Evolutionary conservation across 2,329 filamentous ascomycete genomes (phyloP), one percentile per base, ranked within the genome.

Genomic region (Pseudopithomyces chartarum): DNA sequence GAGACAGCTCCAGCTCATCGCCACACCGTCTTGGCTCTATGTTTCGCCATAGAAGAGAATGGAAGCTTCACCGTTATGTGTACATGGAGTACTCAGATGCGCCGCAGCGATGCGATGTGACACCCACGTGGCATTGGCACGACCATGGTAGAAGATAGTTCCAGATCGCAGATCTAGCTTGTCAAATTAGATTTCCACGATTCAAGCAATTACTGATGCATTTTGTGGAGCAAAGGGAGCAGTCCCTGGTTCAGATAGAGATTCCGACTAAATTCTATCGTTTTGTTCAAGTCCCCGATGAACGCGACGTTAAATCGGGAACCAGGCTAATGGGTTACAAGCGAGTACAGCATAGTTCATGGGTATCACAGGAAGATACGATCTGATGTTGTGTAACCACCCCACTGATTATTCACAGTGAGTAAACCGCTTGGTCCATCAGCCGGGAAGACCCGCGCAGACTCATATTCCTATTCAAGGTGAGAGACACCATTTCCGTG

Each of bases 131-230:
- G 84, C 81, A 85, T 63, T 86, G 82, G 78, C 63, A 65, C 33
- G 84, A 86, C 57, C 84, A 87, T 55, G 84, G 84, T 2, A 86
- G n/a, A 86, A 46, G 83, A 86, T 55, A 81, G 83, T 8, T 73
- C 76, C 1, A 76, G 76, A 1, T 82, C 83, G 0, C 81, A 85
- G 67, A 80, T 87, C 26, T 87, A 84, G 84, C 73, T 87, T 1
- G 84, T 86, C 63, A 82, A 79, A 3, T 67, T 87, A 1, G 82
- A 86, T 68, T 65, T 86, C 84, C 84, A 0, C 70, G 78, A 2
- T 85, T 84, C 63, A 71, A 74, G 1, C 80, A 80, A 57, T 79
- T 80, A 2, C 81, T 81, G 0, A 80, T 84, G 0, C 79, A 86
- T 61, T 85, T 86, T 59, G 81, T 82, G 1, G 77, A 86, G 68